Conservation (phyloP, 768 basidiomycete genomes). For the Kockovaella imperatae region DNA sequence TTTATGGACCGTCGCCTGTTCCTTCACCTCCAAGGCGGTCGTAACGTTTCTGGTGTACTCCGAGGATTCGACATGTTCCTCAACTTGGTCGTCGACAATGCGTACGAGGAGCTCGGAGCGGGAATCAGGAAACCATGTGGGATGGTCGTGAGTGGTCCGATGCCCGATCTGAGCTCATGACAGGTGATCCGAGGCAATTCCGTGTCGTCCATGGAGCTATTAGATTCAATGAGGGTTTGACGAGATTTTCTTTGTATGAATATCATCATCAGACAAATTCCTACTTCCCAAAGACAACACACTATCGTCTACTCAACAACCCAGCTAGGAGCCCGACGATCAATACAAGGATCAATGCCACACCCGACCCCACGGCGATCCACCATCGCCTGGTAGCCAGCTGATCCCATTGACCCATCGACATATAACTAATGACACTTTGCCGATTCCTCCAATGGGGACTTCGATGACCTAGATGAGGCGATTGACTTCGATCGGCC, state of each 20-base stretch:
- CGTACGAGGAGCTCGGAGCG: slow-evolving; percentile 78
- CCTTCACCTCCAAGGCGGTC: slow-evolving; percentile 77
- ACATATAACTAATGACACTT: slow-evolving; percentile 9
- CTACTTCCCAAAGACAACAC: neutral
- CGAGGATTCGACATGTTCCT: slow-evolving; percentile 98
- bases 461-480: slow-evolving; percentile 10
- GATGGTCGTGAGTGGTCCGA: slow-evolving; percentile 61
- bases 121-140: slow-evolving; percentile 86
- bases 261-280: neutral
- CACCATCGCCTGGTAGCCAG: neutral
- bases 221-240: slow-evolving; percentile 39
- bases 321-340: slow-evolving; percentile 3
- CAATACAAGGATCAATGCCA: slow-evolving; percentile 2
- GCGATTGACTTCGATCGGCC: slow-evolving; percentile 3
- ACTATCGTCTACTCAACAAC: slow-evolving; percentile 1
- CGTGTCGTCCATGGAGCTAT: slow-evolving; percentile 80
- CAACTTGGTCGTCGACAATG: slow-evolving; percentile 95
- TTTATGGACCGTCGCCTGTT: slow-evolving; percentile 99
- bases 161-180: neutral
- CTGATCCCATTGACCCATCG: slow-evolving; percentile 3
- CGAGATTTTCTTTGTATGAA: neutral
- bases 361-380: neutral
- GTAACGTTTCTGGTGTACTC: slow-evolving; percentile 88
- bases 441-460: slow-evolving; percentile 6
- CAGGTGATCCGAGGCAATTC: slow-evolving; percentile 96